Evolutionary conservation across 202 grass and related monocot genomes (phyloP).

Genomic region (Eragrostis tef): DNA sequence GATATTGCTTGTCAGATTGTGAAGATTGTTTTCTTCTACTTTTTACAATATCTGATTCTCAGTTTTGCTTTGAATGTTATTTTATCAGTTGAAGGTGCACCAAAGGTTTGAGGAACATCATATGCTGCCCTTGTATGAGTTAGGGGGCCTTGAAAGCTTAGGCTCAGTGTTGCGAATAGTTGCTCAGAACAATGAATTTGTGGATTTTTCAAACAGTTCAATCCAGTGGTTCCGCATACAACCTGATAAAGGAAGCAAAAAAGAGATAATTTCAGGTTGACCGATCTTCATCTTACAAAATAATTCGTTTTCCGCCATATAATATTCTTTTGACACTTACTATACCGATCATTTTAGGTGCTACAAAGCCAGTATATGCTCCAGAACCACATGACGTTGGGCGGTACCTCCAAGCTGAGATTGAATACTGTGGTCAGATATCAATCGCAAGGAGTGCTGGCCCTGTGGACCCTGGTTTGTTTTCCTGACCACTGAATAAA

Average conservation of each 20-base stretch:
- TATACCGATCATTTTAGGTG: slow-evolving; percentile 58
- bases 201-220: slow-evolving; percentile 55
- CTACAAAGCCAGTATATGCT: slow-evolving; percentile 73
- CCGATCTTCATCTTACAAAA: slow-evolving; percentile 30
- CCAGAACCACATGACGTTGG: slow-evolving; percentile 90
- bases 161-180: slow-evolving; percentile 69
- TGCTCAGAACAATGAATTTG: slow-evolving; percentile 34
- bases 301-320: slow-evolving; percentile 3
- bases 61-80: slow-evolving; percentile 33
- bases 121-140: slow-evolving; percentile 40
- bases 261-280: slow-evolving; percentile 82
- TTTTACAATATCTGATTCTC: slow-evolving; percentile 24
- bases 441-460: slow-evolving; percentile 53
- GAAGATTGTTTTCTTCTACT: background rate
- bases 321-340: slow-evolving; percentile 16
- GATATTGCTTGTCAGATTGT: slow-evolving; percentile 2
- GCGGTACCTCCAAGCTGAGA: slow-evolving; percentile 72
- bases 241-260: slow-evolving; percentile 59
- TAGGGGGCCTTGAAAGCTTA: slow-evolving; percentile 77
- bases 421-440: slow-evolving; percentile 51
- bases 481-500: slow-evolving; percentile 22
- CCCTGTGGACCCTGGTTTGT: slow-evolving; percentile 71
- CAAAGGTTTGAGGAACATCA: slow-evolving; percentile 45
- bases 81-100: slow-evolving; percentile 58
- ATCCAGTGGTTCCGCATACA: slow-evolving; percentile 81